Percentiles rank a stretch among this genome's conserved stretches.
phyloP scores from a whole-genome alignment of 768 basidiomycete genomes.

The Antrodiella citrinella region DNA sequence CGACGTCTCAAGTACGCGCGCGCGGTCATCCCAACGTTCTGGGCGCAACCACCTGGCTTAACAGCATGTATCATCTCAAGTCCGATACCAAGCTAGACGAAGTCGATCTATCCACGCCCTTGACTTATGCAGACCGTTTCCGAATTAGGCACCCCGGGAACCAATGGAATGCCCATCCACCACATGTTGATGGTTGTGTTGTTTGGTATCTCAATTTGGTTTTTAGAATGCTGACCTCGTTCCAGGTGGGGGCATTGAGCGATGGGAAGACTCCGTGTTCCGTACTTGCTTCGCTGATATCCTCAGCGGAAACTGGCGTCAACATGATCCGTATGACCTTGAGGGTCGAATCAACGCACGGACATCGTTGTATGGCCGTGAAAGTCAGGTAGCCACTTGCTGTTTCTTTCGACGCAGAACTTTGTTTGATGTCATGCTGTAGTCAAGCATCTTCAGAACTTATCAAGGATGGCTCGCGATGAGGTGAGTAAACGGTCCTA shows the following conservation, averaged over 20 bases:
- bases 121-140: conserved; percentile 69
- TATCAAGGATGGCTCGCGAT: conserved; percentile 78
- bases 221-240: conserved; percentile 13
- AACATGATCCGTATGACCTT: conserved; percentile 62
- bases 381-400: conserved; percentile 33
- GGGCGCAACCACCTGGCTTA: conserved; percentile 48
- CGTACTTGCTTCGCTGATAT: conserved; percentile 55
- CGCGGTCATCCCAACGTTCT: conserved; percentile 62
- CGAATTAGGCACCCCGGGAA: conserved; percentile 63
- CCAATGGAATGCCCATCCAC: conserved; percentile 45
- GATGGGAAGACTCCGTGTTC: conserved; percentile 60
- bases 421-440: not conserved
- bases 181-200: conserved; percentile 38
- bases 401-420: not conserved
- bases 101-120: conserved; percentile 52
- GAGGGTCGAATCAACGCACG: conserved; percentile 51
- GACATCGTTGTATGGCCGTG: conserved; percentile 54
- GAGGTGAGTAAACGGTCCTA: conserved; percentile 36
- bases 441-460: conserved; percentile 28
- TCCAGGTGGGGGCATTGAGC: conserved; percentile 64
- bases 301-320: conserved; percentile 50
- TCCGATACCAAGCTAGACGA: conserved; percentile 32
- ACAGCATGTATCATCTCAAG: conserved; percentile 50
- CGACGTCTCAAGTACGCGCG: conserved; percentile 54
- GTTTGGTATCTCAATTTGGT: not conserved